Percentiles rank a stretch among this genome's conserved stretches.
phyloP scores from a whole-genome alignment of 192 early-diverging fungal species.

The Phlyctochytrium bullatum region DNA sequence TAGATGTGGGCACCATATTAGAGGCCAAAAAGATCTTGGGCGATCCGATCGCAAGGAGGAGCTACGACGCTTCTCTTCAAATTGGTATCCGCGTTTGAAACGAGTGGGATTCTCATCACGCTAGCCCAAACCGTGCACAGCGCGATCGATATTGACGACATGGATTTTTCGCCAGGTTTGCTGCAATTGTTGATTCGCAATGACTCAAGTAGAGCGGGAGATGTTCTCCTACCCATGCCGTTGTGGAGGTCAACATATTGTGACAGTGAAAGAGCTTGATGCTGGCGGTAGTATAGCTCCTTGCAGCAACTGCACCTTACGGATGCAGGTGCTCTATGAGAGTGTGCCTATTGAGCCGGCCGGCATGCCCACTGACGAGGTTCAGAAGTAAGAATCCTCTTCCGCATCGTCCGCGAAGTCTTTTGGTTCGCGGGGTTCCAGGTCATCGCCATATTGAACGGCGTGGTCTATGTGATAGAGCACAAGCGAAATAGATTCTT shows the following conservation, averaged over 20 bases:
- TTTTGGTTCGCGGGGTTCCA: slow-evolving; percentile 87
- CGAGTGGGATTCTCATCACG: background rate
- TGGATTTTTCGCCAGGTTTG: background rate
- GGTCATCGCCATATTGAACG: slow-evolving; percentile 96
- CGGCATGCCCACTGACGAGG: background rate
- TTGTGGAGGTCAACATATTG: background rate
- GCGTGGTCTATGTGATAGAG: slow-evolving; percentile 91
- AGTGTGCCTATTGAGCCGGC: background rate
- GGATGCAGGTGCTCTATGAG: background rate
- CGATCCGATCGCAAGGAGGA: background rate
- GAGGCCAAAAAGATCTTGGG: background rate
- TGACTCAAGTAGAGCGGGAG: background rate
- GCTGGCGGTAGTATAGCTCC: background rate
- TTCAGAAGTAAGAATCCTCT: background rate
- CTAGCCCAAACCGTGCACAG: background rate
- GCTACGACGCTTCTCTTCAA: background rate
- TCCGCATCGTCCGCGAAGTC: slow-evolving; percentile 15
- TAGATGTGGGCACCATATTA: background rate
- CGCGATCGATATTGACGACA: background rate
- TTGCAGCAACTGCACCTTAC: background rate
- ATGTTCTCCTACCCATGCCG: background rate
- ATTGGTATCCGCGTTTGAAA: background rate
- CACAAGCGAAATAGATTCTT: slow-evolving; percentile 85
- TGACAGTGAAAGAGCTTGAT: background rate
- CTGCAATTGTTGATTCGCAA: background rate